These are phyloP conservation scores for Selaginella tamariscina DNA, from an alignment of 75 land plant genomes.

Conservation along the genomic window DNA sequence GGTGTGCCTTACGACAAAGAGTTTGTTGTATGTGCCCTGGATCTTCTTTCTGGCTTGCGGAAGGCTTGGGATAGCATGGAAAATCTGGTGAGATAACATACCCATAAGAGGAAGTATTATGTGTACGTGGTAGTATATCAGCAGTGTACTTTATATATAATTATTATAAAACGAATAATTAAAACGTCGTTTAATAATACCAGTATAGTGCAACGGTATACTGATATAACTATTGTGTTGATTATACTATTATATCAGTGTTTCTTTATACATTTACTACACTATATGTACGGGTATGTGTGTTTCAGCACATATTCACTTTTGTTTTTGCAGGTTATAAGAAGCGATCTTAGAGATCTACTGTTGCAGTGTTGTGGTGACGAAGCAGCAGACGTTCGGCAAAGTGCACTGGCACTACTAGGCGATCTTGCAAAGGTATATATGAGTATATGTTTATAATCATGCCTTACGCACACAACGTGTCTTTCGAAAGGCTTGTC, in stretches of 20 bases:
- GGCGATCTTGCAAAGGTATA: constrained; percentile 93
- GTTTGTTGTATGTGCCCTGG: constrained; percentile 86
- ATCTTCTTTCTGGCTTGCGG: constrained; percentile 85
- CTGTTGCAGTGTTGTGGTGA: constrained; percentile 88
- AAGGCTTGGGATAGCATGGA: constrained; percentile 96
- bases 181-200: too few relatives aligned
- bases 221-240: too few relatives aligned
- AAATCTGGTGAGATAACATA: constrained; percentile 48
- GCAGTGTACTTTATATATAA: too few relatives aligned
- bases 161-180: too few relatives aligned
- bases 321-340: constrained; percentile 44
- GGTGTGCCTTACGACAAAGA: constrained; percentile 89
- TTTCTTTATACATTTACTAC: neutral
- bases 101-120: too few relatives aligned
- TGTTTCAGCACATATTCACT: neutral
- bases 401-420: constrained; percentile 98
- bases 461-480: too few relatives aligned
- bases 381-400: constrained; percentile 84
- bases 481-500: constrained; percentile 50
- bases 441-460: neutral
- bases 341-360: constrained; percentile 66
- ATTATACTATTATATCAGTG: too few relatives aligned
- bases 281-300: too few relatives aligned
- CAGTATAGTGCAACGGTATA: too few relatives aligned
- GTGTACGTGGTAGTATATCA: too few relatives aligned